Evolutionary conservation across 2,329 filamentous ascomycete species (phyloP).

Genomic region (Paraconiothyrium brasiliense): DNA sequence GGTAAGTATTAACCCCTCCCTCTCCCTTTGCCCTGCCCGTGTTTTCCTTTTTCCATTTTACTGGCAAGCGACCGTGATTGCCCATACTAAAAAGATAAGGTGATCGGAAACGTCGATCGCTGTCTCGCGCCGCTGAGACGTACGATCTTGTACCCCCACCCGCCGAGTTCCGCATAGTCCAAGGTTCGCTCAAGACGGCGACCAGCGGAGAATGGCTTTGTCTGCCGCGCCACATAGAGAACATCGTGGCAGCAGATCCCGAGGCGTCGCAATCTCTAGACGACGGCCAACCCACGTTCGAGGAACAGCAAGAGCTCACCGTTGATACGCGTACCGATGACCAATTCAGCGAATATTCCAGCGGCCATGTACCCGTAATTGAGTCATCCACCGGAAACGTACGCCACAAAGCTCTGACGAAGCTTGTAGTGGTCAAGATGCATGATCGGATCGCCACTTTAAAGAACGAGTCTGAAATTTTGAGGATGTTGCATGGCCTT

Average conservation of each 20-base stretch:
- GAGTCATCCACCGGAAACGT: no score
- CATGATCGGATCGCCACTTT: not conserved
- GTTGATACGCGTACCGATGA: not conserved
- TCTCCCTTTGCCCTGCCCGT: not conserved
- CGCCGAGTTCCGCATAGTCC: not conserved
- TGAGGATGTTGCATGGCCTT: not conserved
- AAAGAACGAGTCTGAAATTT: not conserved
- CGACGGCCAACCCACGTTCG: not conserved
- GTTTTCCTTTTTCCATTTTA: not conserved
- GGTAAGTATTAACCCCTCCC: not conserved
- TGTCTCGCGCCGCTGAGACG: not conserved
- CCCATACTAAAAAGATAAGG: not conserved
- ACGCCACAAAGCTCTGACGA: not conserved
- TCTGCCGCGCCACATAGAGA: not conserved
- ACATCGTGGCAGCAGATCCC: not conserved
- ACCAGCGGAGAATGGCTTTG: conserved; percentile 1
- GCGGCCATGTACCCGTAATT: not conserved
- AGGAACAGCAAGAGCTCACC: not conserved
- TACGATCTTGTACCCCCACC: not conserved
- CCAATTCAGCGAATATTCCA: not conserved
- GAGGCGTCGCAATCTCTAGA: not conserved
- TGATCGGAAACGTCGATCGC: not conserved
- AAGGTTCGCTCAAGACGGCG: not conserved
- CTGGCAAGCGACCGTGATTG: not conserved
- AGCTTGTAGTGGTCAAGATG: conserved; percentile 16